Conservation (phyloP, 495 filamentous ascomycete species). For the Aspergillus taichungensis region DNA sequence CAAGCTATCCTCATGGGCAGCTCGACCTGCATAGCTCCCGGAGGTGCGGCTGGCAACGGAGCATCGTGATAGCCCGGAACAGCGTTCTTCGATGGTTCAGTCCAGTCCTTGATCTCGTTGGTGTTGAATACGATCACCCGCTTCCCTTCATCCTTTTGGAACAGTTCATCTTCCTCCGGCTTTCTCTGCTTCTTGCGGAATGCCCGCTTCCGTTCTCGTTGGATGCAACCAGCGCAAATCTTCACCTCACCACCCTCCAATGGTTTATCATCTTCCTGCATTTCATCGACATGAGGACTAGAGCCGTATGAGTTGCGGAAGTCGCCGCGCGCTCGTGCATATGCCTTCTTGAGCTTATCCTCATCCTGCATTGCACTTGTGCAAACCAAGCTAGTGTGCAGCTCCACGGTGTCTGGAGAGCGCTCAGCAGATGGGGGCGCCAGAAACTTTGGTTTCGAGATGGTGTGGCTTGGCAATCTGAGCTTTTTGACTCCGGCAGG, state of each 20-base stretch:
- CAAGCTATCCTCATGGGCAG: slow-evolving; percentile 94
- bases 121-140: slow-evolving; percentile 91
- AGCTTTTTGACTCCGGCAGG: slow-evolving; percentile 67
- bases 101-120: slow-evolving; percentile 82
- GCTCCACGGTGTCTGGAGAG: slow-evolving; percentile 65
- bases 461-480: slow-evolving; percentile 78
- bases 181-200: slow-evolving; percentile 84
- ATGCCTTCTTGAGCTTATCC: slow-evolving; percentile 50
- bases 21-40: slow-evolving; percentile 62
- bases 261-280: slow-evolving; percentile 54
- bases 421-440: slow-evolving; percentile 53
- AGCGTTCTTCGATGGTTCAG: slow-evolving; percentile 40
- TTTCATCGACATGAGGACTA: slow-evolving; percentile 25
- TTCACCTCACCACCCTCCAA: slow-evolving; percentile 76
- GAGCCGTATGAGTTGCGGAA: slow-evolving; percentile 14
- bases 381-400: slow-evolving; percentile 75
- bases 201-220: slow-evolving; percentile 78
- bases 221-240: slow-evolving; percentile 78
- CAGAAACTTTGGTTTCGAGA: slow-evolving; percentile 83
- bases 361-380: slow-evolving; percentile 84
- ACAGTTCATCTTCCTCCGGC: slow-evolving; percentile 71
- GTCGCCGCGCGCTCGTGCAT: slow-evolving; percentile 53
- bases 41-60: slow-evolving; percentile 34
- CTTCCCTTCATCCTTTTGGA: slow-evolving; percentile 65
- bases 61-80: slow-evolving; percentile 19